phyloP scores from a whole-genome alignment of 495 filamentous ascomycete species.

The Extremus antarcticus region DNA sequence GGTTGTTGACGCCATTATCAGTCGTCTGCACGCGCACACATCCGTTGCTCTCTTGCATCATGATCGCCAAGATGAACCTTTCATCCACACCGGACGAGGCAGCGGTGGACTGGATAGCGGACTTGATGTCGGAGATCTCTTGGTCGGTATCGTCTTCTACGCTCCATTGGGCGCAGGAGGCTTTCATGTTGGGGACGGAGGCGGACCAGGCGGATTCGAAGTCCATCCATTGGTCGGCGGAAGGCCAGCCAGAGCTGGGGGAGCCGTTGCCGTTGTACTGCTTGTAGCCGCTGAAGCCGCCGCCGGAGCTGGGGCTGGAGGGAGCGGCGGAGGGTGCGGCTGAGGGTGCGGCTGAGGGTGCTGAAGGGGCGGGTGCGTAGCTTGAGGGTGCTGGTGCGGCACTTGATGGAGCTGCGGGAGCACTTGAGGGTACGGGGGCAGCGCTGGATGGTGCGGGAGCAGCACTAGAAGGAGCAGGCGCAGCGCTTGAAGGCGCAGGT shows the following conservation, averaged over 20 bases:
- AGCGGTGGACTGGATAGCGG: constrained; percentile 16
- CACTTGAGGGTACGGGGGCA: not conserved
- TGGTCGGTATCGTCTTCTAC: constrained; percentile 46
- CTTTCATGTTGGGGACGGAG: constrained; percentile 34
- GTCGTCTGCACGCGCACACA: constrained; percentile 37
- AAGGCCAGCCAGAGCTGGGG: constrained; percentile 13
- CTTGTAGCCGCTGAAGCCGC: constrained; percentile 10
- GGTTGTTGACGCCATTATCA: constrained; percentile 38
- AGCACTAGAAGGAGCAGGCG: not conserved
- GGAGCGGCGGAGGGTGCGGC: constrained; percentile 1
- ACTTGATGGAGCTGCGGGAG: not conserved
- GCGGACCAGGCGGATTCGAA: constrained; percentile 20
- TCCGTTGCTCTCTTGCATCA: constrained; percentile 22
- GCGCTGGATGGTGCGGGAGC: not conserved
- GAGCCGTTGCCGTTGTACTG: constrained; percentile 16
- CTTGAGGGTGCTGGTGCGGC: not conserved
- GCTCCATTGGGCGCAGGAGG: constrained; percentile 35
- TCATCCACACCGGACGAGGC: constrained; percentile 9
- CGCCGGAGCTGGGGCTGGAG: not conserved
- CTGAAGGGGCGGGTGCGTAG: not conserved
- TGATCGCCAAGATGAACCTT: constrained; percentile 21
- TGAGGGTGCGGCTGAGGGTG: not conserved
- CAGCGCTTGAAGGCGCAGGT: not conserved
- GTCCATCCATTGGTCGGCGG: constrained; percentile 4
- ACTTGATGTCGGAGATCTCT: constrained; percentile 55